Evolutionary conservation across 495 filamentous ascomycete genomes (phyloP), one percentile per base, ranked within the genome.

Genomic region (Penicillium bialowiezense): DNA sequence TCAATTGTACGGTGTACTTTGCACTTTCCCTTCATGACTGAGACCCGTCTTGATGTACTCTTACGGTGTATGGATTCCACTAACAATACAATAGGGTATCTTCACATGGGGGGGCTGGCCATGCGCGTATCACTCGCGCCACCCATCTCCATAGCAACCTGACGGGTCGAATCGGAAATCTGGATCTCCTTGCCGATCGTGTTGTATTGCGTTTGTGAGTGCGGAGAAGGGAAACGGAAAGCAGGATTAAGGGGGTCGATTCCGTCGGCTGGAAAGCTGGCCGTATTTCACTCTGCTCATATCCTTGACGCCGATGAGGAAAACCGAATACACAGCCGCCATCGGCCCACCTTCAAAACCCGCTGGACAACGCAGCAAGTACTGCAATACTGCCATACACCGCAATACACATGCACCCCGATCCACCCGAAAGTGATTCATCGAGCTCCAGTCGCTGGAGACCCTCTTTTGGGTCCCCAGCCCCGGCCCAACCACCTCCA

Each of bases 71-170:
- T 38, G 3, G 17, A 21, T 19, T 12, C 20, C 3, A 39, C 36
- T 43, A 53, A 35, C 20, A 34, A 44, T 50, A 35, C 39, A 42
- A 31, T 38, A 17, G 44, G 37, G 48, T 37, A 29, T 32, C 42
- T 56, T 56, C 49, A 52, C 48, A 56, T 56, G 47, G 44, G n/a
- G n/a, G n/a, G n/a, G n/a, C n/a, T n/a, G n/a, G 50, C 48, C 43
- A 56, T 45, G 31, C 45, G 34, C 45, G 45, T 48, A 48, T 38
- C 20, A 7, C 41, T 18, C 35, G 29, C 44, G 21, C 24, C 33
- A 44, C 34, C 20, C 12, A 52, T 64, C 58, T 8, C 58, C 55
- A 64, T 64, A 45, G 58, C 61, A 64, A 64, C 61, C 45, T 32
- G 23, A 57, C 61, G 61, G 61, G 58, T 51, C 48, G 45, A 56